Evolutionary conservation across 768 basidiomycete species (phyloP), one percentile per base, ranked within the genome.

Genomic region (Tephrocybe sp.): DNA sequence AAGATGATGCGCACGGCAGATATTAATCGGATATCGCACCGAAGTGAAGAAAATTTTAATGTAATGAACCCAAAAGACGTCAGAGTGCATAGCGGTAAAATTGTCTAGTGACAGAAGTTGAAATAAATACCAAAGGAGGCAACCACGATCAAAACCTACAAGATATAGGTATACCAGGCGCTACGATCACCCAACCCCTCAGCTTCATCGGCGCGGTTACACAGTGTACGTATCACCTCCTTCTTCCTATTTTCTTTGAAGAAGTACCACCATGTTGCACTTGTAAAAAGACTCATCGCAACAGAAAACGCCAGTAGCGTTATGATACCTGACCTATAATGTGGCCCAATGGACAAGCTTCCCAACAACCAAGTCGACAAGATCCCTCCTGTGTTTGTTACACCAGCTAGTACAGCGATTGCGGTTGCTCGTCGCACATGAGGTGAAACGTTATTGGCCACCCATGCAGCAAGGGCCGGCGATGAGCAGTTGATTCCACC

Each of bases 301-400:
- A 72, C 59, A 1, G 77, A 72, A 54, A 75, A 72, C 4, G 65
- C 55, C 22, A 76, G 56, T 7, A 77, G 62, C 23, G 65, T 65
- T 23, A 74, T 68, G 3, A 78, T 77, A 0, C 77, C 83, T 46
- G 68, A 69, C 3, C 60, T 72, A 59, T 83, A 84, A 14, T 67
- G 53, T 9, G 82, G 82, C 1, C 75, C 65, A 1, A 73, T 66
- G 3, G 78, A 80, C 13, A 83, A 60, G 5, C 68, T 58, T 11
- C 80, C 82, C 20, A 83, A 61, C 7, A 82, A 72, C 82, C 82
- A 84, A 0, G 79, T 84, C 0, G 75, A 72, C 33, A 84, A 74
- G 44, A 85, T 83, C 2, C 81, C 81, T 13, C 82, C 82, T 0
- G 73, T 66, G 59, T 83, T 84, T 20, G 78, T 77, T 71, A 78